Evolutionary conservation across 2,329 filamentous ascomycete genomes (phyloP).

Genomic region (Penicillium vulpinum): DNA sequence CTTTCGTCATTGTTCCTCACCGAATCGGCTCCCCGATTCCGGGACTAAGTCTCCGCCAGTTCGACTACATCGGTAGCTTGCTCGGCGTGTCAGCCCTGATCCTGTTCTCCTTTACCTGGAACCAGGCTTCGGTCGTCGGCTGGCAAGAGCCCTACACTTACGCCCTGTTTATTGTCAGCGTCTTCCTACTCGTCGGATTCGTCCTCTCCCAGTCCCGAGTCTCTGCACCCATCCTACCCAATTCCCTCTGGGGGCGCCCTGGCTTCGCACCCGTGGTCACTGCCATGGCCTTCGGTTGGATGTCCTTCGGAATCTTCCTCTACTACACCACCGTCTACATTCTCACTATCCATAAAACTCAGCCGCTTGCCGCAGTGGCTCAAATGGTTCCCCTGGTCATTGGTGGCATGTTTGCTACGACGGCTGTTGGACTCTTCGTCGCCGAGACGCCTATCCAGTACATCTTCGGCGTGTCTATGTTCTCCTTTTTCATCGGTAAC

Average conservation of each 20-base stretch:
- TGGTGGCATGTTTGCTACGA: constrained; percentile 22
- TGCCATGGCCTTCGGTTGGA: constrained; percentile 24
- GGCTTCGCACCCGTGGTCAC: constrained; percentile 23
- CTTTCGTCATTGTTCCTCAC: constrained; percentile 43
- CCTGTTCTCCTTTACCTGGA: not conserved
- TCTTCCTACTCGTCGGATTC: not conserved
- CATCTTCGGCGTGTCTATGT: constrained; percentile 41
- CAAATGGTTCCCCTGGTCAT: constrained; percentile 25
- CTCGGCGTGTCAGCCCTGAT: constrained; percentile 46
- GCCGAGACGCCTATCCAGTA: constrained; percentile 32
- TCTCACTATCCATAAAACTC: constrained; percentile 14
- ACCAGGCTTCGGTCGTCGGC: not conserved
- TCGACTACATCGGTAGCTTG: constrained; percentile 48
- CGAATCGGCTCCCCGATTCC: constrained; percentile 11
- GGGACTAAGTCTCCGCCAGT: constrained; percentile 23
- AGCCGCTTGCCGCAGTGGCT: constrained; percentile 22
- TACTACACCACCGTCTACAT: constrained; percentile 33
- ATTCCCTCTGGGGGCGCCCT: constrained; percentile 28
- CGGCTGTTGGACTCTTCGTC: constrained; percentile 32
- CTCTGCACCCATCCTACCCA: not conserved
- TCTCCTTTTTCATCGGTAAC: constrained; percentile 38
- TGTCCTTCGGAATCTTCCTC: constrained; percentile 34
- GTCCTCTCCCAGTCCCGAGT: not conserved
- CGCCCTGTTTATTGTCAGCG: not conserved
- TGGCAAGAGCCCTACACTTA: not conserved